These are phyloP conservation scores for Colletotrichum spaethianum DNA, from an alignment of 2,329 filamentous ascomycete genomes.

Conservation along the genomic window DNA sequence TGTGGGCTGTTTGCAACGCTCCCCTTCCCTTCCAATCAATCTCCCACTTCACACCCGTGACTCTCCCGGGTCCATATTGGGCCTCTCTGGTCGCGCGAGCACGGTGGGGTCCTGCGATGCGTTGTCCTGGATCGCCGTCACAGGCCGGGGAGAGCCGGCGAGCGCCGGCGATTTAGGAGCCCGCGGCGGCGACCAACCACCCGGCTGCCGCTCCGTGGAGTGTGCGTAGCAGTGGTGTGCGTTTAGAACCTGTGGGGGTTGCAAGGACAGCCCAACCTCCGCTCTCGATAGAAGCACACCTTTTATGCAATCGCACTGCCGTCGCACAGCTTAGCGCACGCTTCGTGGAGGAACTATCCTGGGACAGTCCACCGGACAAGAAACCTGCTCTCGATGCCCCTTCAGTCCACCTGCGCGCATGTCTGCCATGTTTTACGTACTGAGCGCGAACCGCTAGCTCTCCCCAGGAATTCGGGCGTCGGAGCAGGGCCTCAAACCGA, in stretches of 20 bases:
- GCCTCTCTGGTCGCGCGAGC: background rate
- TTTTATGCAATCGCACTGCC: constrained; percentile 23
- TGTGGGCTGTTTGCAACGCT: constrained; percentile 2
- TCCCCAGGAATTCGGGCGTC: constrained; percentile 6
- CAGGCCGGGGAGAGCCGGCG: constrained; percentile 38
- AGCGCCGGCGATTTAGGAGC: constrained; percentile 21
- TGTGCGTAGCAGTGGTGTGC: constrained; percentile 5
- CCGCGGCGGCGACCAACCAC: constrained; percentile 15
- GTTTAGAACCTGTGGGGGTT: no score
- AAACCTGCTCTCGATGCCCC: constrained; percentile 27
- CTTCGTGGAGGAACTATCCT: constrained; percentile 25
- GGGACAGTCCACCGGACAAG: constrained; percentile 36
- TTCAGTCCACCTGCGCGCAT: constrained; percentile 16
- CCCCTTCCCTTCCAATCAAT: background rate
- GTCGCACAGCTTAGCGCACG: constrained; percentile 2
- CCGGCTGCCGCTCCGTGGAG: constrained; percentile 25
- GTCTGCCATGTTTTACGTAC: background rate
- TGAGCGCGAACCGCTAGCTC: constrained; percentile 3
- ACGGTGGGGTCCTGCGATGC: constrained; percentile 13
- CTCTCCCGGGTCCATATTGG: background rate
- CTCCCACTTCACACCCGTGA: background rate
- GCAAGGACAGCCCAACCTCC: background rate
- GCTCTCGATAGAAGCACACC: constrained; percentile 14
- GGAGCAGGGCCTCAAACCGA: background rate
- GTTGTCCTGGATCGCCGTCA: constrained; percentile 35